These are phyloP conservation scores for Miscanthus lutarioriparius DNA, from an alignment of 176 grass and related monocot genomes.

Conservation along the genomic window DNA sequence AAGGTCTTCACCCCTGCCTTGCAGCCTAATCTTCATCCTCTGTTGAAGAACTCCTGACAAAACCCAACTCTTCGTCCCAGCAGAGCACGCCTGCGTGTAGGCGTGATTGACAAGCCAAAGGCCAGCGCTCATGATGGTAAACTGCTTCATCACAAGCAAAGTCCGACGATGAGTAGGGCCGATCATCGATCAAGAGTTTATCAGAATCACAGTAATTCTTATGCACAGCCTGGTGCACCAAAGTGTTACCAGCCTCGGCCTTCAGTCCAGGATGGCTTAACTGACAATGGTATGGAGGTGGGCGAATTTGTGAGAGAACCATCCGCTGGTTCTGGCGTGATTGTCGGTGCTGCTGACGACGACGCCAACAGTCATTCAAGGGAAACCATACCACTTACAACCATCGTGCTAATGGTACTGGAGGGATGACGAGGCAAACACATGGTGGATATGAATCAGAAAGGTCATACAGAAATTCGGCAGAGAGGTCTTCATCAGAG, in stretches of 20 bases:
- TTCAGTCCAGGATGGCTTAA: constrained; percentile 20
- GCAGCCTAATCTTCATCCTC: constrained; percentile 23
- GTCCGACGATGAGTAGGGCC: constrained; percentile 15
- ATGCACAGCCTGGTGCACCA: constrained; percentile 8
- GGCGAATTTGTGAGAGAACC: constrained; percentile 54
- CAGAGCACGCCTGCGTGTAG: constrained; percentile 16
- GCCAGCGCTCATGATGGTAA: background rate
- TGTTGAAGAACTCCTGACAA: constrained; percentile 45
- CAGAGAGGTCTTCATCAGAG: constrained; percentile 36
- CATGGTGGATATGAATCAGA: constrained; percentile 41
- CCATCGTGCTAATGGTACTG: constrained; percentile 10
- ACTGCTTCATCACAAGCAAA: constrained; percentile 27
- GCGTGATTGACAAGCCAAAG: constrained; percentile 16
- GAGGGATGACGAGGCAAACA: constrained; percentile 14
- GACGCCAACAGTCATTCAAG: constrained; percentile 35
- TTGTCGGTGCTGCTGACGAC: background rate
- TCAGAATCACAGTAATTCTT: constrained; percentile 37
- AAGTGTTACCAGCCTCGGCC: constrained; percentile 31
- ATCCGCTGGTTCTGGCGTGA: constrained; percentile 50
- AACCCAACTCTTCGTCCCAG: constrained; percentile 29
- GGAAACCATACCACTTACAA: constrained; percentile 21
- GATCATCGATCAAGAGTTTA: constrained; percentile 6
- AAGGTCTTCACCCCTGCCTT: constrained; percentile 36
- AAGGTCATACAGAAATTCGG: constrained; percentile 22
- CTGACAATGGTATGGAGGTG: constrained; percentile 39